A percentile compares a stretch with the other conserved stretches of the same genome.
These are phyloP conservation scores for Eucalyptus erythrocorys DNA, from an alignment of 345 rosid genomes.

Conservation along the genomic window DNA sequence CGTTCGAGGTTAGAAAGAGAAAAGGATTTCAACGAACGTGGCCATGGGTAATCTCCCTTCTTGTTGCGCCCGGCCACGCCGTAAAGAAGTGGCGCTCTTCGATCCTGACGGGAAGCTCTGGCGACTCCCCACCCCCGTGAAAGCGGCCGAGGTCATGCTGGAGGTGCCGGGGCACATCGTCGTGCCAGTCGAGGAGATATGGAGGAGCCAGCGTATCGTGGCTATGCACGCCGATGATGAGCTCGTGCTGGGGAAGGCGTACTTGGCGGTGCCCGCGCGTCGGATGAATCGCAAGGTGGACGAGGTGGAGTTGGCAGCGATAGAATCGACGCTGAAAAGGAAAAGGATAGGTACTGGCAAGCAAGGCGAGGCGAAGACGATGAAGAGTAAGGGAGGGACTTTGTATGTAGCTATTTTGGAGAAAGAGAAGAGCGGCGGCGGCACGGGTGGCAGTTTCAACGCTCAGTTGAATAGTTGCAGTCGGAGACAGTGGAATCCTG, in stretches of 20 bases:
- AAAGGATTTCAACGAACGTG: not conserved
- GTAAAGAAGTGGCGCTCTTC: not conserved
- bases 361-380: not conserved
- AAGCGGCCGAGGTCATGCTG: not conserved
- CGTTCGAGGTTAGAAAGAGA: not conserved
- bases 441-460: not conserved
- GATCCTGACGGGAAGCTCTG: not conserved
- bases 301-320: constrained; percentile 3
- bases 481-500: constrained; percentile 14
- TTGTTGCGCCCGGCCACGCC: not conserved
- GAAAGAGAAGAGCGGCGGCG: not conserved
- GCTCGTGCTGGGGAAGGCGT: constrained; percentile 15
- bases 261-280: constrained; percentile 6
- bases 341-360: not conserved
- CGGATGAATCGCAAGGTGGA: constrained; percentile 10
- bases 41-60: not conserved
- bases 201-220: constrained; percentile 1
- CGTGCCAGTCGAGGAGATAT: constrained; percentile 5
- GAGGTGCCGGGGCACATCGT: not conserved
- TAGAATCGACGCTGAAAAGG: not conserved
- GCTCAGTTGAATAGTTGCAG: not conserved
- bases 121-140: not conserved
- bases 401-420: not conserved
- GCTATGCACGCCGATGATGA: constrained; percentile 35
- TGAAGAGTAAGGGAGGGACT: not conserved